These are phyloP conservation scores for Cyclotella sp. DNA, from an alignment of 108 stramenopile genomes.

Conservation along the genomic window DNA sequence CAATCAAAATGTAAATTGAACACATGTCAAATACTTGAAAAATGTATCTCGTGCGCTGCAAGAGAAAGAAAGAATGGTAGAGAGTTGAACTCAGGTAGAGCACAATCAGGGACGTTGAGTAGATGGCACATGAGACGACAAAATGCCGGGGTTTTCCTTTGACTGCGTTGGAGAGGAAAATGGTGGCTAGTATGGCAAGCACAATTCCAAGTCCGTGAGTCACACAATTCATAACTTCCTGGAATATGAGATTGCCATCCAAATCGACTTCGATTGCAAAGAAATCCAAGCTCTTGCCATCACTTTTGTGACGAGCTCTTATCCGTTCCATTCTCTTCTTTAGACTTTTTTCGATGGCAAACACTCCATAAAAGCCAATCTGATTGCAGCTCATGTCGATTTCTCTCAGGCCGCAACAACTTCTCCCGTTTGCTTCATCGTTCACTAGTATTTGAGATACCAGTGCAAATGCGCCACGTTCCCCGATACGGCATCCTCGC, in stretches of 20 bases:
- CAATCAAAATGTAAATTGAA: slow-evolving; percentile 97
- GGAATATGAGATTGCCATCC: slow-evolving; percentile 83
- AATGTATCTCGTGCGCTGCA: slow-evolving; percentile 66
- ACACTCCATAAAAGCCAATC: slow-evolving; percentile 73
- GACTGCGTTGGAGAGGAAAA: slow-evolving; percentile 64
- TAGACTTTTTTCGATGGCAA: slow-evolving; percentile 64
- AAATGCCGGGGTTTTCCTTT: slow-evolving; percentile 45
- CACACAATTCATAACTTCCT: slow-evolving; percentile 91
- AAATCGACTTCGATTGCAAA: slow-evolving; percentile 63
- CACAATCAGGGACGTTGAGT: slow-evolving; percentile 78
- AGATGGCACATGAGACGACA: slow-evolving; percentile 69
- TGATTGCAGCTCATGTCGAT: slow-evolving; percentile 74
- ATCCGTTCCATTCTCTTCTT: slow-evolving; percentile 36
- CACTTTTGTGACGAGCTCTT: slow-evolving; percentile 7
- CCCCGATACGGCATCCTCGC: slow-evolving; percentile 77
- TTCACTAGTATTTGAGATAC: slow-evolving; percentile 50
- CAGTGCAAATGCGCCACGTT: slow-evolving; percentile 79
- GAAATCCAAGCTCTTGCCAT: neutral
- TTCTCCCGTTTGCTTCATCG: neutral
- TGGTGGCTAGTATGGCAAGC: slow-evolving; percentile 71
- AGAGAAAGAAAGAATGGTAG: slow-evolving; percentile 90
- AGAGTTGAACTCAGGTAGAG: slow-evolving; percentile 91
- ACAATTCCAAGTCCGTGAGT: slow-evolving; percentile 94
- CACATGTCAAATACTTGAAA: slow-evolving; percentile 91
- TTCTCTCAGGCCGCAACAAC: slow-evolving; percentile 50